Conservation (phyloP, 768 basidiomycete species). For the Naganishia randhawae region DNA sequence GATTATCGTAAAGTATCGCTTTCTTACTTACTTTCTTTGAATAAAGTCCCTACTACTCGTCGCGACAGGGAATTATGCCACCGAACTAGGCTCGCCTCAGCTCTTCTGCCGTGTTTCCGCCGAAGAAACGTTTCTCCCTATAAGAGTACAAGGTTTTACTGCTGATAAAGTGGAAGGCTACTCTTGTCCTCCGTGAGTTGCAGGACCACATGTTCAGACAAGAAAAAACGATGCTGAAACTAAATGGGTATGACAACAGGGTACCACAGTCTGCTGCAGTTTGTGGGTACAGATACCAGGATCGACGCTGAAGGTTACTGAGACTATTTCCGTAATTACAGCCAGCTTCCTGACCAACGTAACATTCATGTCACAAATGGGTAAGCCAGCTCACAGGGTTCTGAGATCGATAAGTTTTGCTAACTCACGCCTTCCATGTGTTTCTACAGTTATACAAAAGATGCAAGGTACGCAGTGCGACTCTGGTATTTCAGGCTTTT, state of each 20-base stretch:
- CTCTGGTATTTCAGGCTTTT: background rate
- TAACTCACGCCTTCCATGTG: too few species aligned
- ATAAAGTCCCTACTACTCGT: slow-evolving; percentile 1
- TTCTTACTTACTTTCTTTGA: background rate
- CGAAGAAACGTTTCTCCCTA: slow-evolving; percentile 2
- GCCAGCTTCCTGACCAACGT: slow-evolving; percentile 4
- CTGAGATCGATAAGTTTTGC: background rate
- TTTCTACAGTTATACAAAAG: slow-evolving; percentile 14
- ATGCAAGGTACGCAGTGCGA: slow-evolving; percentile 1
- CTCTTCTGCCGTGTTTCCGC: slow-evolving; percentile 9
- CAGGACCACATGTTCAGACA: background rate
- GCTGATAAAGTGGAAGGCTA: background rate
- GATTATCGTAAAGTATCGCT: background rate
- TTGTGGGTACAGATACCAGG: background rate
- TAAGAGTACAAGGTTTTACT: background rate
- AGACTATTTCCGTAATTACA: background rate
- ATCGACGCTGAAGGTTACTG: background rate
- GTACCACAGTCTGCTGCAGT: background rate
- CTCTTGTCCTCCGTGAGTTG: slow-evolving; percentile 2
- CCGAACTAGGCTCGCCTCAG: background rate
- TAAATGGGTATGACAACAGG: background rate
- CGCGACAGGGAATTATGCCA: background rate
- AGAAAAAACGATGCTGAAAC: background rate
- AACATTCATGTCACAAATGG: slow-evolving; percentile 10
- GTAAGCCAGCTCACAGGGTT: background rate